Conservation (phyloP, 2,329 filamentous ascomycete genomes). For the Aspergillus amoenus region DNA sequence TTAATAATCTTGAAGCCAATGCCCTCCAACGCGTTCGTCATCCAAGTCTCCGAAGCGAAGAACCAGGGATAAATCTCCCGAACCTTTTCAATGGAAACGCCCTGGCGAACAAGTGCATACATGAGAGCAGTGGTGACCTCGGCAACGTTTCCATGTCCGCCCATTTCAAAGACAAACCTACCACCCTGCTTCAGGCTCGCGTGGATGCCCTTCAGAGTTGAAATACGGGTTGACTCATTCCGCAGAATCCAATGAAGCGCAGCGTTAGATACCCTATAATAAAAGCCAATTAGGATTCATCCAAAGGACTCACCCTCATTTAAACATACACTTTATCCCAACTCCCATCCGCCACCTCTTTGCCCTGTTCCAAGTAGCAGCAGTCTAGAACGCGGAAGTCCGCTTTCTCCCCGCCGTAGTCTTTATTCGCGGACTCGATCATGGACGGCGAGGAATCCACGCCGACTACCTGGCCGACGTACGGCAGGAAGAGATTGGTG, state of each 20-base stretch:
- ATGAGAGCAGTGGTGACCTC: slow-evolving; percentile 63
- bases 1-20: slow-evolving; percentile 51
- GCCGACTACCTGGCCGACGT: slow-evolving; percentile 55
- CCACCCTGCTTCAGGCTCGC: slow-evolving; percentile 56
- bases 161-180: slow-evolving; percentile 68
- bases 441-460: slow-evolving; percentile 60
- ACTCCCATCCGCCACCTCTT: slow-evolving; percentile 24
- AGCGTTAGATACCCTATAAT: slow-evolving; percentile 57
- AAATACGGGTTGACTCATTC: slow-evolving; percentile 41
- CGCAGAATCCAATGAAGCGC: slow-evolving; percentile 68
- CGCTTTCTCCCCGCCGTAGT: slow-evolving; percentile 34
- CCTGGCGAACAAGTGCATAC: slow-evolving; percentile 50
- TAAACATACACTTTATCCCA: slow-evolving; percentile 52
- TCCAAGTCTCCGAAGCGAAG: slow-evolving; percentile 66
- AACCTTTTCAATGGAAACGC: slow-evolving; percentile 52
- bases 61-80: slow-evolving; percentile 64
- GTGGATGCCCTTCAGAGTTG: slow-evolving; percentile 56
- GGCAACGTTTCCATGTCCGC: slow-evolving; percentile 66
- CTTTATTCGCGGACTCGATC: slow-evolving; percentile 53
- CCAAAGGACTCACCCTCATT: not conserved
- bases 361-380: slow-evolving; percentile 31
- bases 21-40: slow-evolving; percentile 38
- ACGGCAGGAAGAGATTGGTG: slow-evolving; percentile 53
- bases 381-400: slow-evolving; percentile 37
- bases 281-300: not conserved